A percentile compares a stretch with the other conserved stretches of the same genome.
Conservation (phyloP, 345 rosid genomes). For the Brassica incana region DNA sequence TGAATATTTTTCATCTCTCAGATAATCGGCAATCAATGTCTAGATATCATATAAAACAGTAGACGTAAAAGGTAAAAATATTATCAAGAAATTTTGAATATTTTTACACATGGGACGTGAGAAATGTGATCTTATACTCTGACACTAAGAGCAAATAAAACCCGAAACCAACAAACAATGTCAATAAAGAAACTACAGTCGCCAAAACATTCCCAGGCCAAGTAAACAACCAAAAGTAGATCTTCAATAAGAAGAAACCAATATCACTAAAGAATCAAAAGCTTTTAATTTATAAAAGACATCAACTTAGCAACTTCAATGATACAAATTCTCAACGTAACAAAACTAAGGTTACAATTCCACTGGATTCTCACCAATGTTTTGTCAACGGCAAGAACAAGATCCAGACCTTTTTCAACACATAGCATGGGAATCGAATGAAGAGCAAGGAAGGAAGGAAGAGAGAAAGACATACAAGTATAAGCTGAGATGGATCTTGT, state of each 20-base stretch:
- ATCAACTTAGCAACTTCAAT: neutral
- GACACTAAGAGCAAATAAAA: neutral
- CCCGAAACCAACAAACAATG: neutral
- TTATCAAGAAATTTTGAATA: neutral
- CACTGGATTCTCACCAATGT: neutral
- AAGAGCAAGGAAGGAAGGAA: neutral
- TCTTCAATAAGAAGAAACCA: neutral
- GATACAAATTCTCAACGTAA: neutral
- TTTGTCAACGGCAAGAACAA: neutral
- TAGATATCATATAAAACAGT: neutral
- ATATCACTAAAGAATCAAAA: neutral
- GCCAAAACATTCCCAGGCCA: neutral
- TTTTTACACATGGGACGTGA: neutral
- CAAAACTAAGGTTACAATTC: neutral
- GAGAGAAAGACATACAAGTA: slow-evolving; percentile 21
- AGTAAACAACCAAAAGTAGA: neutral
- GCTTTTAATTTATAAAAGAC: neutral
- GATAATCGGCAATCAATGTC: neutral
- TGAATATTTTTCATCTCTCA: neutral
- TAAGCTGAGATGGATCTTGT: slow-evolving; percentile 42
- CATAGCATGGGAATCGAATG: neutral
- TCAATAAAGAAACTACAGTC: neutral
- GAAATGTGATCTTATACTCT: neutral
- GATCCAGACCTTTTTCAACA: slow-evolving; percentile 4
- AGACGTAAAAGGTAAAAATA: neutral